Percentiles rank a stretch among this genome's conserved stretches.
phyloP scores from a whole-genome alignment of 495 filamentous ascomycete genomes.

The Neurospora sp. region DNA sequence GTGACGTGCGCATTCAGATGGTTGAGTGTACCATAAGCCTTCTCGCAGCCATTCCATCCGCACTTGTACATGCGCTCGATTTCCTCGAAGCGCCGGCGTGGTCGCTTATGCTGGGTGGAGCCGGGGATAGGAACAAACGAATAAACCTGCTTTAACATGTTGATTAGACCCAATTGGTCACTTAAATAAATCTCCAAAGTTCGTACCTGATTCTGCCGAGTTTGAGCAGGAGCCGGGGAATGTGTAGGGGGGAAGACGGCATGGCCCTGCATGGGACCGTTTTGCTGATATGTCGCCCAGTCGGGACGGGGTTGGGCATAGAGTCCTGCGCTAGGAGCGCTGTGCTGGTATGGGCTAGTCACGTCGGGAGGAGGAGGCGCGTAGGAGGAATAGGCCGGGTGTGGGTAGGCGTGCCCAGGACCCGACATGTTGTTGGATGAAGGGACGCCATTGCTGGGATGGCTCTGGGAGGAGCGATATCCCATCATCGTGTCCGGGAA shows the following conservation, averaged over 20 bases:
- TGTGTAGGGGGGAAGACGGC: slow-evolving; percentile 46
- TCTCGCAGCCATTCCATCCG: slow-evolving; percentile 96
- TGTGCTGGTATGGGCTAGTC: slow-evolving; percentile 56
- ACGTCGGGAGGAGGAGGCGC: slow-evolving; percentile 71
- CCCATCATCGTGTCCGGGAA: slow-evolving; percentile 48
- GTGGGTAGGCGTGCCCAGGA: background rate
- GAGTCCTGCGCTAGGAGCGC: slow-evolving; percentile 36
- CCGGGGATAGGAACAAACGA: slow-evolving; percentile 98
- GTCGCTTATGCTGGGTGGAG: slow-evolving; percentile 94
- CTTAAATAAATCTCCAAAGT: slow-evolving; percentile 1
- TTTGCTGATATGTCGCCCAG: slow-evolving; percentile 67
- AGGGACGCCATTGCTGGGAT: background rate
- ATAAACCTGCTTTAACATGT: slow-evolving; percentile 59
- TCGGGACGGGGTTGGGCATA: slow-evolving; percentile 65
- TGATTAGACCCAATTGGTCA: slow-evolving; percentile 3
- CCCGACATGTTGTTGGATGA: background rate
- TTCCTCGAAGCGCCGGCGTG: slow-evolving; percentile 89
- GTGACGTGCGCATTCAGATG: slow-evolving; percentile 96
- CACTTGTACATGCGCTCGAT: slow-evolving; percentile 99
- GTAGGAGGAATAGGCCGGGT: slow-evolving; percentile 61
- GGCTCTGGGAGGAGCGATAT: background rate
- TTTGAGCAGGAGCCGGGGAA: slow-evolving; percentile 41
- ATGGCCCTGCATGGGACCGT: slow-evolving; percentile 41
- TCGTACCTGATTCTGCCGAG: slow-evolving; percentile 66
- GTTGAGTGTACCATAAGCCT: slow-evolving; percentile 93